A percentile compares a stretch with the other conserved stretches of the same genome.
phyloP scores from a whole-genome alignment of 139 green algal genomes.

The Edaphochlamys debaryana region DNA sequence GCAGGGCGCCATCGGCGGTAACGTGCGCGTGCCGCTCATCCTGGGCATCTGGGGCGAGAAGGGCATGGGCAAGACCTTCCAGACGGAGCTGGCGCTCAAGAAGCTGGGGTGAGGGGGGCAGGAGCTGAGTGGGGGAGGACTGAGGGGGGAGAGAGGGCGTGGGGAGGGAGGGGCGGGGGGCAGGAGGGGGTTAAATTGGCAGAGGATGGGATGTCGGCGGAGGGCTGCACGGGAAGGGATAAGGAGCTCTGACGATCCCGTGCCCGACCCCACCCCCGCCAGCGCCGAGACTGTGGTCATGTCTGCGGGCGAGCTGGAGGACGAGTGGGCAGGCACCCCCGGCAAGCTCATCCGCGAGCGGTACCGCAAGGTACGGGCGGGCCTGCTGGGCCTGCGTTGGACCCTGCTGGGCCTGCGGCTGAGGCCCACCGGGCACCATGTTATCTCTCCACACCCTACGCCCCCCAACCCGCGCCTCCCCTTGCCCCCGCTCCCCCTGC shows the following conservation, averaged over 20 bases:
- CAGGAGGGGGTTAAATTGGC: too few relatives aligned
- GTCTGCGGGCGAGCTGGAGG: conserved; percentile 85
- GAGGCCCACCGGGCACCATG: not conserved
- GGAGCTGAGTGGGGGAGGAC: not conserved
- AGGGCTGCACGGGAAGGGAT: too few relatives aligned
- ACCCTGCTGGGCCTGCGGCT: not conserved
- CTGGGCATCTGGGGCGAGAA: conserved; percentile 81
- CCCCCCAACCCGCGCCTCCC: too few relatives aligned
- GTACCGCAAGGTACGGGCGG: conserved; percentile 66
- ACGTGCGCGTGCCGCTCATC: conserved; percentile 68
- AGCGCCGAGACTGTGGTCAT: conserved; percentile 88
- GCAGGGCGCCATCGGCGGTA: conserved; percentile 61
- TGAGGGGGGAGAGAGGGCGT: not conserved
- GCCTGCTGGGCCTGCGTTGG: not conserved
- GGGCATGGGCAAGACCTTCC: conserved; percentile 86
- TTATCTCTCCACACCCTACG: too few relatives aligned
- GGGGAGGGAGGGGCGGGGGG: not conserved
- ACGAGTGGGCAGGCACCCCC: conserved; percentile 73
- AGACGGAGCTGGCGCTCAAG: conserved; percentile 92
- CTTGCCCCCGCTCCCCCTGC: too few relatives aligned
- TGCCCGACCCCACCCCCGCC: too few relatives aligned
- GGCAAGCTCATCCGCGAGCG: conserved; percentile 83
- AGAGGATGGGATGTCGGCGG: too few relatives aligned
- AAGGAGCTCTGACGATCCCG: too few relatives aligned
- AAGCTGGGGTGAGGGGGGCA: conserved; percentile 78